Evolutionary conservation across 139 green algal species (phyloP).

Genomic region (Astrephomene gubernaculifera): DNA sequence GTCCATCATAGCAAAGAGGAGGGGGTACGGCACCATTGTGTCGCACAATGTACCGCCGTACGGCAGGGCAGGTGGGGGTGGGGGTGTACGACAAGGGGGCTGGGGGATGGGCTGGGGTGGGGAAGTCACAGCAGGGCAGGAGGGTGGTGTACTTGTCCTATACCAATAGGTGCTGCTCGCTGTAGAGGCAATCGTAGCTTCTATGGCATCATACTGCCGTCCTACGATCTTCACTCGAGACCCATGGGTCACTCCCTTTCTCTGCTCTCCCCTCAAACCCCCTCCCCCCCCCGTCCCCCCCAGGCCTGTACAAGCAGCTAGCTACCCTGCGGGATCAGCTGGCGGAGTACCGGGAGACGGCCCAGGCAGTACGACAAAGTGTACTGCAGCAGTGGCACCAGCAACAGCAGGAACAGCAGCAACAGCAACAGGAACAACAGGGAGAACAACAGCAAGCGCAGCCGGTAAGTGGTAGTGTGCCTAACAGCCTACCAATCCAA

Average conservation of each 20-base stretch:
- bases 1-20: slow-evolving; percentile 95
- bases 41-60: slow-evolving; percentile 98
- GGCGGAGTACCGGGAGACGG: slow-evolving; percentile 82
- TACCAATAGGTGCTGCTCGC: too few species aligned
- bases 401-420: neutral
- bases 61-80: slow-evolving; percentile 72
- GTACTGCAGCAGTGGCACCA: too few species aligned
- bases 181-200: too few species aligned
- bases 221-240: too few species aligned
- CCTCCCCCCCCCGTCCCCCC: neutral
- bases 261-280: too few species aligned
- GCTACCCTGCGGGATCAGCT: slow-evolving; percentile 85
- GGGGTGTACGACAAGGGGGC: neutral
- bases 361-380: slow-evolving; percentile 26
- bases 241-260: too few species aligned
- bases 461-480: too few species aligned
- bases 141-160: too few species aligned
- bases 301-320: slow-evolving; percentile 98
- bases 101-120: neutral
- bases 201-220: too few species aligned
- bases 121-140: neutral
- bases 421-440: neutral
- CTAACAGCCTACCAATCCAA: too few species aligned
- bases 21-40: slow-evolving; percentile 96
- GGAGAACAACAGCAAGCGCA: neutral